A percentile compares a stretch with the other conserved stretches of the same genome.
Evolutionary conservation across 768 basidiomycete genomes (phyloP).

Genomic region (Pleurotus tuber-regium): DNA sequence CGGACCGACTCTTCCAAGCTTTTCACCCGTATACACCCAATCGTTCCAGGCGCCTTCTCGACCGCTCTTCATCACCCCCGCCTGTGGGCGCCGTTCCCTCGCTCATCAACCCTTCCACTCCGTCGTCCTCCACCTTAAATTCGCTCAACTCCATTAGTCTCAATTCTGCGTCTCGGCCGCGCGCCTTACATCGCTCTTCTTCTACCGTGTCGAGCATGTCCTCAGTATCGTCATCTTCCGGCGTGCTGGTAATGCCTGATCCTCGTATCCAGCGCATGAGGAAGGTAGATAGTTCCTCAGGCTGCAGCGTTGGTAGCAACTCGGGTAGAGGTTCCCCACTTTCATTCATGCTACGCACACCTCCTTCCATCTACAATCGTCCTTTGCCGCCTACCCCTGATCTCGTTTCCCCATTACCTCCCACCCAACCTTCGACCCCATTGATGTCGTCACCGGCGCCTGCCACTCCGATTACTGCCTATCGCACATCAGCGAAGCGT

Average conservation of each 20-base stretch:
- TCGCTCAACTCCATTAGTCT: slow-evolving; percentile 41
- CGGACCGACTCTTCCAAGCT: slow-evolving; percentile 49
- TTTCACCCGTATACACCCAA: slow-evolving; percentile 62
- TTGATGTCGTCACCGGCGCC: slow-evolving; percentile 13
- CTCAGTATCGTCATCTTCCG: slow-evolving; percentile 40
- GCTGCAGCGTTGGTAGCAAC: slow-evolving; percentile 20
- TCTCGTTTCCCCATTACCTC: not conserved
- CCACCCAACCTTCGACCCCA: not conserved
- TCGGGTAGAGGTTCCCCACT: slow-evolving; percentile 5
- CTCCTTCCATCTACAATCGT: slow-evolving; percentile 5
- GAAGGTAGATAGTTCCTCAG: slow-evolving; percentile 35
- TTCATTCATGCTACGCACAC: slow-evolving; percentile 6
- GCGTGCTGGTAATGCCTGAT: slow-evolving; percentile 39
- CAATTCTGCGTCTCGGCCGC: slow-evolving; percentile 36
- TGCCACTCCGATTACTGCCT: slow-evolving; percentile 17
- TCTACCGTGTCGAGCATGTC: slow-evolving; percentile 40
- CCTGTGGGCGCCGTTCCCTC: slow-evolving; percentile 35
- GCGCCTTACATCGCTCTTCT: slow-evolving; percentile 40
- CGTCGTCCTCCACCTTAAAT: slow-evolving; percentile 63
- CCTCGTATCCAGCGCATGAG: slow-evolving; percentile 52
- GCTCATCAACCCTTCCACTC: slow-evolving; percentile 53
- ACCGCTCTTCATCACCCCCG: slow-evolving; percentile 39
- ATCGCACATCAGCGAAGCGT: slow-evolving; percentile 38
- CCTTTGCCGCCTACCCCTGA: slow-evolving; percentile 9
- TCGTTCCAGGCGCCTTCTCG: slow-evolving; percentile 26